Conservation (phyloP, 495 filamentous ascomycete genomes). For the Penicillium atrosanguineum region DNA sequence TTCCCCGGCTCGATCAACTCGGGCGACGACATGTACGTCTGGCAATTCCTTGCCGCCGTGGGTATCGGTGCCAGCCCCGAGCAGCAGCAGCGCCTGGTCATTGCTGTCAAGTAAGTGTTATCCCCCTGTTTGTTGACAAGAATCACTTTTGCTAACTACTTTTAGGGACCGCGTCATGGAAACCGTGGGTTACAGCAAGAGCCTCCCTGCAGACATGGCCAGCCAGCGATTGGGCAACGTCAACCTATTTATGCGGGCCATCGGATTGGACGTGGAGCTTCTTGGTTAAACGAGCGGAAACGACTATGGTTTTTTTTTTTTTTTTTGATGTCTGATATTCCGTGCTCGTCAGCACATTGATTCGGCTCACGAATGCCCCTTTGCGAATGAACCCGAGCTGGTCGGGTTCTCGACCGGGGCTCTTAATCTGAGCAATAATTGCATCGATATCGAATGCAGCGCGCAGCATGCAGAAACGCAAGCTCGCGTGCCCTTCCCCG, state of each 20-base stretch:
- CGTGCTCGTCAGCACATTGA: not conserved
- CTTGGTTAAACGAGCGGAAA: conserved; percentile 55
- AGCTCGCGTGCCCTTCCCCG: not conserved
- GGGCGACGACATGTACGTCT: conserved; percentile 89
- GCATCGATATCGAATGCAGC: not conserved
- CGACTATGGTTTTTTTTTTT: not conserved
- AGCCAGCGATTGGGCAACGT: conserved; percentile 81
- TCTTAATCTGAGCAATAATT: not conserved
- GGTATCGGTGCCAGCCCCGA: conserved; percentile 88
- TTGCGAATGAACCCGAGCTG: not conserved
- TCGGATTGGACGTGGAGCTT: conserved; percentile 93
- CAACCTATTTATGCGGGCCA: conserved; percentile 97
- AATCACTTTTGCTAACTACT: conserved; percentile 16
- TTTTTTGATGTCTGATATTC: not conserved
- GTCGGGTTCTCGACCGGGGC: not conserved
- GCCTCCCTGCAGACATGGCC: conserved; percentile 80
- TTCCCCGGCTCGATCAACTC: conserved; percentile 83
- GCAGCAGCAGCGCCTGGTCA: conserved; percentile 89
- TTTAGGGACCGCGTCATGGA: conserved; percentile 90
- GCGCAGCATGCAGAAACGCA: conserved; percentile 2
- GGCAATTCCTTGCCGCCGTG: conserved; percentile 94
- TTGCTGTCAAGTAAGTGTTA: conserved; percentile 78
- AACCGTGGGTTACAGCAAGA: conserved; percentile 82
- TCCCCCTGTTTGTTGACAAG: not conserved
- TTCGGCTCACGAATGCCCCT: not conserved